Evolutionary conservation across 1,284 basidiomycete genomes (phyloP), one percentile per base, ranked within the genome.

Genomic region (Bondarzewia mesenterica): DNA sequence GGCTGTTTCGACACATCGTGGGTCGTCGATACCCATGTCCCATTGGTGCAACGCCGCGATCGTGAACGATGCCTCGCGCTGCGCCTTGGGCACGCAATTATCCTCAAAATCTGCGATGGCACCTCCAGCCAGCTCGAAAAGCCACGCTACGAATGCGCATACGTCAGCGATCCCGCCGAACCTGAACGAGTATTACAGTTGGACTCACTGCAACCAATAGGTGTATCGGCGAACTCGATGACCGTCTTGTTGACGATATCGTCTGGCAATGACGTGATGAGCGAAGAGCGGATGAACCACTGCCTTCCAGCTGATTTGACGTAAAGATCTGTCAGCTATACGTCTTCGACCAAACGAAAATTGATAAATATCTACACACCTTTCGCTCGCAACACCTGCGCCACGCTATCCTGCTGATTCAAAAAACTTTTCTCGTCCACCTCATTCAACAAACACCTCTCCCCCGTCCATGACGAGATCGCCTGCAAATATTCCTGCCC

Each of bases 1-100:
- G 10, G 90, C 90, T 26, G 86, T 83, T 42, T 75, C 73, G 47
- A 91, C 75, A 57, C 91, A 94, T 16, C 78, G 71, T 18, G 81
- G 77, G 58, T 95, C 93, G 54, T 89, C 79, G 35, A 83, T 72
- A 44, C 82, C 74, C 64, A 91, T 82, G 51, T 86, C 84, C 93
- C 93, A 95, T 63, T 95, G 93, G 64, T 94, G 92, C 41, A 95
- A 70, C 16, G 93, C 91, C 2, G 89, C 88, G 41, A 93, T 81
- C 3, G 87, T 92, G 68, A 93, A 95, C 5, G 78, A 66, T 1
- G 88, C 85, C 58, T 86, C 75, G 22, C 92, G 80, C 57, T 90
- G 85, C 14, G 75, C 71, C 57, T 81, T 80, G 3, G 89, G 87
- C 26, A 93, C 68, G 58, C 88, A 91, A 4, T 66, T 80, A 52